These are phyloP conservation scores for Zea mays DNA, from an alignment of 176 grass and related monocot species.

Conservation along the genomic window Zm-B73-REFERENCE-NAM-5.0 NC_050099.1:176847001-176847500, in stretches of 20 bases:
- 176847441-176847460: conserved; percentile 18
- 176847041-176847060: conserved; percentile 59
- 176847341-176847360: conserved; percentile 49
- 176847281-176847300: conserved; percentile 52
- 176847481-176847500: conserved; percentile 16
- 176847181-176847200: conserved; percentile 43
- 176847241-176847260: conserved; percentile 9
- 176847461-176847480: not conserved
- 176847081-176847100: conserved; percentile 51
- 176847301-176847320: conserved; percentile 54
- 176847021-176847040: conserved; percentile 50
- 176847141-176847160: not conserved
- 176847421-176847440: not conserved
- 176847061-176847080: conserved; percentile 49
- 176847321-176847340: conserved; percentile 41
- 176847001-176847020: conserved; percentile 47
- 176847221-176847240: not conserved
- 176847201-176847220: conserved; percentile 19
- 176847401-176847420: not conserved
- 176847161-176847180: conserved; percentile 45
- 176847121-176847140: conserved; percentile 53
- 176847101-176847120: conserved; percentile 59
- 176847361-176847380: conserved; percentile 44
- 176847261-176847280: conserved; percentile 20
- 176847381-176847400: conserved; percentile 25